Evolutionary conservation across 2,329 filamentous ascomycete genomes (phyloP).

Genomic region (Claviceps spartinae): DNA sequence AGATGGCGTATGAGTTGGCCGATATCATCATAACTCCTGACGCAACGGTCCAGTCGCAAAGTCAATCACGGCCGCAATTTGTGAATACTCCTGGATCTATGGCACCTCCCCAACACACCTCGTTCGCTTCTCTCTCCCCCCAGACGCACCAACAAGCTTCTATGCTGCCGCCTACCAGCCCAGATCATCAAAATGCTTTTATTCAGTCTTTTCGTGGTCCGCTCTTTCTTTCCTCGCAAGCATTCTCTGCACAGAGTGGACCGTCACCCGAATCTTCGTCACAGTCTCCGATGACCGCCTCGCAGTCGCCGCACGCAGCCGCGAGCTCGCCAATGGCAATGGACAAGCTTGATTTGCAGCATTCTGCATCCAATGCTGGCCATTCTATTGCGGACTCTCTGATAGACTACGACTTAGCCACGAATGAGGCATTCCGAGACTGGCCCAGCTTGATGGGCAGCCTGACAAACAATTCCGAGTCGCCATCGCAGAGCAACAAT

Average conservation of each 20-base stretch:
- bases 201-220: conserved; percentile 18
- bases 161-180: conserved; percentile 12
- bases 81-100: conserved; percentile 13
- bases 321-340: conserved; percentile 18
- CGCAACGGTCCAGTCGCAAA: conserved; percentile 9
- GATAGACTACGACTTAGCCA: conserved; percentile 27
- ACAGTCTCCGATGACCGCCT: conserved; percentile 19
- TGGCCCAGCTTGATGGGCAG: conserved; percentile 26
- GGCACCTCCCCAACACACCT: conserved; percentile 15
- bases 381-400: conserved; percentile 16
- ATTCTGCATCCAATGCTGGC: conserved; percentile 14
- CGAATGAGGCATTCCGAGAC: conserved; percentile 24
- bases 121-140: conserved; percentile 20
- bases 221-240: conserved; percentile 21
- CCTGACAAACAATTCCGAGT: conserved; percentile 18
- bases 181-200: conserved; percentile 14
- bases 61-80: conserved; percentile 12
- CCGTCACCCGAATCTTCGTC: conserved; percentile 20
- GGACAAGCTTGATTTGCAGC: conserved; percentile 22
- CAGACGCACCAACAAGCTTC: conserved; percentile 16
- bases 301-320: conserved; percentile 17
- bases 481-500: conserved; percentile 12
- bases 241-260: conserved; percentile 14
- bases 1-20: conserved; percentile 44
- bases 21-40: conserved; percentile 28